Evolutionary conservation across 2,329 filamentous ascomycete species (phyloP), one percentile per base, ranked within the genome.

Genomic region (Pseudopithomyces maydicus): DNA sequence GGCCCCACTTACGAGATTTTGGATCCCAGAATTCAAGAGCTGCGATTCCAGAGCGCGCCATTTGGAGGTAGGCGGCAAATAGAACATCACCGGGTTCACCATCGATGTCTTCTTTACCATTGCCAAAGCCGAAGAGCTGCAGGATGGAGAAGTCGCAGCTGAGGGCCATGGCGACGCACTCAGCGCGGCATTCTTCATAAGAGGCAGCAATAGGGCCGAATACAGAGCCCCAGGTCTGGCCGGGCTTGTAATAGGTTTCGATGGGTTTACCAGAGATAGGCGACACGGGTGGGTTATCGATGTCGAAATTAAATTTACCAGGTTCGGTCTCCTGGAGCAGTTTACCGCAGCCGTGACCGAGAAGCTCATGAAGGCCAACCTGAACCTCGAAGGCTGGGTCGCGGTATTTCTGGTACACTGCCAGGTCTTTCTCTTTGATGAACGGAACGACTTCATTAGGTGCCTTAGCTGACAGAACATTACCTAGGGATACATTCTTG

Each of bases 11-110:
- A 64, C 88, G 83, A 67, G 85, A 88, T 79, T 93, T 93, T 6
- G 92, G 92, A 70, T 97, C 92, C 92, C 92, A 98, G 82, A 95
- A 92, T 74, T 98, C 94, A 20, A 98, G 84, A 1, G 93, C 90
- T 6, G 88, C 86, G 43, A 99, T 82, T 58, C 95, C 95, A n/a
- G 92, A 92, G 36, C 93, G 87, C 14, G 95, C 95, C 94, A 99
- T 98, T 65, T 88, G 88, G 10, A 99, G 85, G 75, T 98, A 99
- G 2, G 90, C 88, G 0, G 88, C 87, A 70, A 94, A 97, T 7
- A 98, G 85, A 6, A 99, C 87, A 70, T 97, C 90, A 42, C 92
- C 93, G 10, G 92, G 92, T 70, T 90, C 86, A 57, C 85, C 84
- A 63, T 90, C 80, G 64, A 96, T 88, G 68, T 96, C 84, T 50